Evolutionary conservation across 139 green algal species (phyloP).

Genomic region (Tetraselmis chui): DNA sequence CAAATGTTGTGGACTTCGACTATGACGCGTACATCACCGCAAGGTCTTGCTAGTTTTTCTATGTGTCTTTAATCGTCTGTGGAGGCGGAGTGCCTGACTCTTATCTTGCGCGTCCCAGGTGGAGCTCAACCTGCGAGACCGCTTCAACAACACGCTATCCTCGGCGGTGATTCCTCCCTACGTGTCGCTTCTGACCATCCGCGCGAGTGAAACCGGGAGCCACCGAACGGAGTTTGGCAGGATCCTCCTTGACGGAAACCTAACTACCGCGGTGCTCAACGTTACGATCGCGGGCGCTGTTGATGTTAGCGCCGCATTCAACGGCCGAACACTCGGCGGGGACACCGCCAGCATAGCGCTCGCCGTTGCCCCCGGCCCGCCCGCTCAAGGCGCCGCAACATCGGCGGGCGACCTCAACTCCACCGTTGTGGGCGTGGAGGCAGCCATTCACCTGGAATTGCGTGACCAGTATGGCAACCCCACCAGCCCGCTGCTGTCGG

Average conservation of each 20-base stretch:
- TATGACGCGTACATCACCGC: no score
- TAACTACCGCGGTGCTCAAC: not conserved
- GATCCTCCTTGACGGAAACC: not conserved
- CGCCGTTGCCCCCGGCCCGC: not conserved
- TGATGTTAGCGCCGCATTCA: not conserved
- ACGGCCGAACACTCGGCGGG: not conserved
- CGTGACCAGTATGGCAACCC: not conserved
- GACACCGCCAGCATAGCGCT: not conserved
- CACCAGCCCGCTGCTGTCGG: not conserved
- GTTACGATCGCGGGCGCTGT: not conserved
- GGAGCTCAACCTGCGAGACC: not conserved
- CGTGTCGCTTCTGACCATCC: not conserved
- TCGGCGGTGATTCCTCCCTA: not conserved
- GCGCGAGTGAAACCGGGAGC: not conserved
- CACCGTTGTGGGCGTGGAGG: not conserved
- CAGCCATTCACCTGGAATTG: not conserved
- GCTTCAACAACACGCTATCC: not conserved
- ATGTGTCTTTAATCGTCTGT: no score
- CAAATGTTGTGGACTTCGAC: no score
- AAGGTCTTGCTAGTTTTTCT: no score
- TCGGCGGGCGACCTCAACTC: not conserved
- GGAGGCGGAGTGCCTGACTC: no score
- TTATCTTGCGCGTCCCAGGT: not conserved
- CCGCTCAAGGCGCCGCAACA: not conserved
- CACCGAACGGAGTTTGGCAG: not conserved